Evolutionary conservation across 352 stramenopile species (phyloP), one percentile per base, ranked within the genome.

Genomic region (Phytopythium chamaehyphon): DNA sequence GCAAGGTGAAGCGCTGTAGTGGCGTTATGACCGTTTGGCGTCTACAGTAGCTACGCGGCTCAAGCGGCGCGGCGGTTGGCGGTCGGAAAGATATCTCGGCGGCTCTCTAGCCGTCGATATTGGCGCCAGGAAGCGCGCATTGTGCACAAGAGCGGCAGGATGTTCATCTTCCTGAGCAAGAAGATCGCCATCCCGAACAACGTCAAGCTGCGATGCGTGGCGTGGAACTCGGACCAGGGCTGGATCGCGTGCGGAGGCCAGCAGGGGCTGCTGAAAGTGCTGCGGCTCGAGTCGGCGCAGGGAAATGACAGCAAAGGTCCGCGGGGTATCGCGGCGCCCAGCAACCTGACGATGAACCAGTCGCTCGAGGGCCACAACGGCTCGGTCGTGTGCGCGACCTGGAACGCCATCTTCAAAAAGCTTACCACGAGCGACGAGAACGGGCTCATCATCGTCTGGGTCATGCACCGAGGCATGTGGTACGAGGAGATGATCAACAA

Each of bases 401-500:
- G 93, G 93, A 98, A 98, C 60, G 84, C 86, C 55, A 91, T 83
- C 58, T 97, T 92, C 57, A 91, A 95, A 57, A 98, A 98, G 71
- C 88, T 98, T 51, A 98, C 92, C 10, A 98, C 92, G 12, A 96
- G 82, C 65, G 93, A 98, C 67, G 86, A 98, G 62, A 94, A 96
- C 54, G 93, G 93, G 8, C 71, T 98, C 10, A 98, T 98, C 68
- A 98, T 98, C 52, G 93, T 98, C 10, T 98, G 93, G 93, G 95
- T 97, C 62, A 76, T 98, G 51, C 93, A 98, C 57, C 77, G 82
- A 48, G 81, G 88, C 38, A 92, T 96, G 70, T 98, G 93, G 90
- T 98, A 93, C 70, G 93, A 98, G 54, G 92, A 98, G 64, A 98
- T 98, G 93, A 98, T 98, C 61, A 98, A 98, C 73, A 98, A 97